Conservation (phyloP, 345 rosid genomes). For the Hibiscus mutabilis region DNA sequence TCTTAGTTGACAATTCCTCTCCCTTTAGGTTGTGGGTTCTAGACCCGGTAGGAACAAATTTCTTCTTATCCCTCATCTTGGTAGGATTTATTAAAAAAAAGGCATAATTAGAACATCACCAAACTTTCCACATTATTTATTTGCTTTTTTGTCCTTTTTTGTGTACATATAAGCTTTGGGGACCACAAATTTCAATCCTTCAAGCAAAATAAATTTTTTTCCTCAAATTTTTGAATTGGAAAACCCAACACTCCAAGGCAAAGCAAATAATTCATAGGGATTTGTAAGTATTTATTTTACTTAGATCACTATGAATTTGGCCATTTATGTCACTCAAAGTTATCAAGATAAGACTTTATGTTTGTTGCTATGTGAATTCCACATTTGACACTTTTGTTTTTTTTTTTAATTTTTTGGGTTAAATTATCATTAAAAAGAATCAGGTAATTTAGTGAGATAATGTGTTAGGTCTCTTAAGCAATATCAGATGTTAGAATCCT, state of each 20-base stretch:
- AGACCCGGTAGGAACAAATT: too few species aligned
- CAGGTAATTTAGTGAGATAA: too few species aligned
- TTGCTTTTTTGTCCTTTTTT: too few species aligned
- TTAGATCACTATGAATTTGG: background rate
- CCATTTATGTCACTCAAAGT: background rate
- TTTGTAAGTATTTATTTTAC: background rate
- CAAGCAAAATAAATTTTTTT: background rate
- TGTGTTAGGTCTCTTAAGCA: too few species aligned
- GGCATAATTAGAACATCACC: too few species aligned
- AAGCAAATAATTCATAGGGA: background rate
- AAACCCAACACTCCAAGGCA: background rate
- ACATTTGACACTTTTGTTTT: background rate
- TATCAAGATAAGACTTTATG: background rate
- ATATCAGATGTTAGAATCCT: too few species aligned
- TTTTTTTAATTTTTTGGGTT: background rate
- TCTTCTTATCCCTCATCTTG: too few species aligned
- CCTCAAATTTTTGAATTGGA: background rate
- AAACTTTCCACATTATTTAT: too few species aligned
- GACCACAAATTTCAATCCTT: background rate
- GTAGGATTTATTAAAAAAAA: too few species aligned
- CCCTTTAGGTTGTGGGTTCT: too few species aligned
- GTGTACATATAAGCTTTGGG: background rate
- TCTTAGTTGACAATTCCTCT: too few species aligned
- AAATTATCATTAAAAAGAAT: background rate
- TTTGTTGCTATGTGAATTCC: background rate